A percentile compares a stretch with the other conserved stretches of the same genome.
Evolutionary conservation across 352 stramenopile species (phyloP).

Genomic region (Phytophthora pisi): DNA sequence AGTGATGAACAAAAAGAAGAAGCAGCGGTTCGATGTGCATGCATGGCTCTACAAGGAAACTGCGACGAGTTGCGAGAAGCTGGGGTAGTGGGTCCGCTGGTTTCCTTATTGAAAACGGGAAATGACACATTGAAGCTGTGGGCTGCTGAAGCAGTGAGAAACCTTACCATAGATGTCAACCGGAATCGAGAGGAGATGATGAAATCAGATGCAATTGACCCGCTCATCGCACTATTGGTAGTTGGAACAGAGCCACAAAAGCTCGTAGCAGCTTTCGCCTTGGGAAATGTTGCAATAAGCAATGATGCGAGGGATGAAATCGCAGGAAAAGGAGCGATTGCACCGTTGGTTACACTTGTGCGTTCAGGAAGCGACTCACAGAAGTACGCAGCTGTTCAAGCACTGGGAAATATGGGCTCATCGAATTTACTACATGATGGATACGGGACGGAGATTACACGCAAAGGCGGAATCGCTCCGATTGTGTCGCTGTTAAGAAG

Average conservation of each 20-base stretch:
- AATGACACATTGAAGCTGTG: not conserved
- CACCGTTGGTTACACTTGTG: not conserved
- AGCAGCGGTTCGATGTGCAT: not conserved
- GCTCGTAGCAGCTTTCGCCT: not conserved
- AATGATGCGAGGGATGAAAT: not conserved
- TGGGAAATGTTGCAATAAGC: slow-evolving; percentile 4
- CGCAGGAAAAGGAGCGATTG: not conserved
- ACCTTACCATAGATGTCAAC: not conserved
- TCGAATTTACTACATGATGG: not conserved
- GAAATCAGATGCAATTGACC: not conserved
- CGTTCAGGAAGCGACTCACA: not conserved
- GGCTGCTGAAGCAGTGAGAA: not conserved
- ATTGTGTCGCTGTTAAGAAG: not conserved
- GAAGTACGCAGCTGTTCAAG: not conserved
- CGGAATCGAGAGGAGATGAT: not conserved
- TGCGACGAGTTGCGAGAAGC: not conserved
- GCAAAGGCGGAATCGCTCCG: not conserved
- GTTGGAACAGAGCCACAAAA: slow-evolving; percentile 3
- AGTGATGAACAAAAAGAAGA: not conserved
- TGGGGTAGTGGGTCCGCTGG: not conserved
- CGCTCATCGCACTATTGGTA: not conserved
- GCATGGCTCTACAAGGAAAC: not conserved
- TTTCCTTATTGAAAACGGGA: not conserved
- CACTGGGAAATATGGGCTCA: not conserved
- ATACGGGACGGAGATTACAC: not conserved